These are phyloP conservation scores for Chaetoceros muelleri DNA, from an alignment of 108 stramenopile species.

Conservation along the genomic window DNA sequence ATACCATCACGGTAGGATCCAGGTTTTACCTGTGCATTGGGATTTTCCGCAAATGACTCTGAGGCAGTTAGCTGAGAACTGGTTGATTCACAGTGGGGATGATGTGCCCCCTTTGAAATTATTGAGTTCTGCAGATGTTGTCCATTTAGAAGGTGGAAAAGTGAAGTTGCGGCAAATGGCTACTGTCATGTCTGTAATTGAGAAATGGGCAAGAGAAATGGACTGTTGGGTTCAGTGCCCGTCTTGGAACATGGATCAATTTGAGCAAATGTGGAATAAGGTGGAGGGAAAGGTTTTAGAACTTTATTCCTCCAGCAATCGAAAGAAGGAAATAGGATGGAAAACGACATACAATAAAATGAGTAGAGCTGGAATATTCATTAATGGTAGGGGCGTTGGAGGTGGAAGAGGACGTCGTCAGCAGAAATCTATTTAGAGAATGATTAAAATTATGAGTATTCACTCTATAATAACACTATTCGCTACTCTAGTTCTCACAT, in stretches of 20 bases:
- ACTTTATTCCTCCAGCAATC: not conserved
- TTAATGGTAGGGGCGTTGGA: too few species aligned
- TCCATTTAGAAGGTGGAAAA: not conserved
- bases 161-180: too few species aligned
- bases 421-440: too few species aligned
- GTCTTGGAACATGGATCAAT: too few species aligned
- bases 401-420: too few species aligned
- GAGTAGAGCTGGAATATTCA: not conserved
- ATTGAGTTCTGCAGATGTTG: not conserved
- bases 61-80: not conserved
- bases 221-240: too few species aligned
- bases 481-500: too few species aligned
- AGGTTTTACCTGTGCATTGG: not conserved
- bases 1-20: not conserved
- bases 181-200: not conserved
- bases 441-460: too few species aligned
- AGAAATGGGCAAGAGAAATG: not conserved
- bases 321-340: not conserved
- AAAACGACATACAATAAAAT: not conserved
- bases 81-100: not conserved
- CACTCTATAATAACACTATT: too few species aligned
- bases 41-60: not conserved
- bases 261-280: not conserved
- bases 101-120: not conserved
- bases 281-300: not conserved